A percentile compares a stretch with the other conserved stretches of the same genome.
phyloP scores from a whole-genome alignment of 371 early-diverging fungal species.

The Lichtheimia corymbifera region DNA sequence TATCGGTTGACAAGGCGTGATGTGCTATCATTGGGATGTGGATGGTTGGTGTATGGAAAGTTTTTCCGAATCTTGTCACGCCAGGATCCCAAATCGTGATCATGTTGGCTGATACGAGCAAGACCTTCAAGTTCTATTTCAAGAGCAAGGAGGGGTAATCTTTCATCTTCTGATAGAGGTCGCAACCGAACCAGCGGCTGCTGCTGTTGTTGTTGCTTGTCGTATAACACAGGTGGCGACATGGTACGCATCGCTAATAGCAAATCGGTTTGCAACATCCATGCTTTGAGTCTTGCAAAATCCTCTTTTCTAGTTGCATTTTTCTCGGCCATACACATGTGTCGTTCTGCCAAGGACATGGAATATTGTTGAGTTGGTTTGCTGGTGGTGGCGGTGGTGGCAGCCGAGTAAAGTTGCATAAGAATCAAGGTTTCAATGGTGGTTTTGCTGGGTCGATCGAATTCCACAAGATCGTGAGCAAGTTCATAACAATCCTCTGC shows the following conservation, averaged over 20 bases:
- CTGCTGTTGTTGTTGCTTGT: neutral
- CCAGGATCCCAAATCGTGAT: slow-evolving; percentile 11
- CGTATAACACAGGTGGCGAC: slow-evolving; percentile 14
- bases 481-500: slow-evolving; percentile 23
- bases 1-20: neutral
- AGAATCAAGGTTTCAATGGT: slow-evolving; percentile 32
- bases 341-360: slow-evolving; percentile 24
- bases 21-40: neutral
- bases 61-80: slow-evolving; percentile 10
- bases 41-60: neutral
- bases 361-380: slow-evolving; percentile 13
- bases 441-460: slow-evolving; percentile 18
- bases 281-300: slow-evolving; percentile 13
- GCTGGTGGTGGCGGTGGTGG: slow-evolving; percentile 11
- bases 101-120: neutral
- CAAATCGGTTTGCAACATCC: slow-evolving; percentile 25
- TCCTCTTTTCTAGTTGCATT: slow-evolving; percentile 8
- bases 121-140: slow-evolving; percentile 13
- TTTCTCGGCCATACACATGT: slow-evolving; percentile 14
- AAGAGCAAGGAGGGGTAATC: neutral
- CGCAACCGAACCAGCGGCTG: slow-evolving; percentile 4
- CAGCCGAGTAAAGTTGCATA: slow-evolving; percentile 26
- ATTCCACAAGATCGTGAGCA: slow-evolving; percentile 29
- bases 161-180: neutral
- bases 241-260: slow-evolving; percentile 12